phyloP scores from a whole-genome alignment of 1,139 yeast genomes.

The Geotrichum candidum region DNA sequence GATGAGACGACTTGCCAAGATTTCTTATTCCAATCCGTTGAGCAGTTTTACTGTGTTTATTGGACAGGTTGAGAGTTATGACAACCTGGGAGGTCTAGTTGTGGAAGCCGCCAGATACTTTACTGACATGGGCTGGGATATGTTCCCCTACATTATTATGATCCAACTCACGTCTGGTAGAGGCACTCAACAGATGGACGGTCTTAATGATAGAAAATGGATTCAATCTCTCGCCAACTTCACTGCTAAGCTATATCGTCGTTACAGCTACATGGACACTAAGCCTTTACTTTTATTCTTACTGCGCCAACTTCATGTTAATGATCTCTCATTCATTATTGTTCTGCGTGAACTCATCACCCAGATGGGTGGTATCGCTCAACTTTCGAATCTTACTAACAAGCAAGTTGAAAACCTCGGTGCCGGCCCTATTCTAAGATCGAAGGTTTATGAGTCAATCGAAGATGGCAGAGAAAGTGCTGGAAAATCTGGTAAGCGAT shows the following conservation, averaged over 20 bases:
- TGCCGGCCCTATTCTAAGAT: slow-evolving; percentile 55
- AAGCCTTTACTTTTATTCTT: slow-evolving; percentile 49
- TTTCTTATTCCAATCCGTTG: slow-evolving; percentile 76
- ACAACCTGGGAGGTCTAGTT: slow-evolving; percentile 70
- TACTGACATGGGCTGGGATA: slow-evolving; percentile 81
- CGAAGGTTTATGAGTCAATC: slow-evolving; percentile 54
- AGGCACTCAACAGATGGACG: slow-evolving; percentile 66
- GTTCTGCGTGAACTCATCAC: slow-evolving; percentile 63
- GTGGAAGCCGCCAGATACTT: slow-evolving; percentile 78
- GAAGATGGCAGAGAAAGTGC: slow-evolving; percentile 43
- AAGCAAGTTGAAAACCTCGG: slow-evolving; percentile 63
- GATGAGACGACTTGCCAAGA: slow-evolving; percentile 70
- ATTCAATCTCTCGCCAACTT: slow-evolving; percentile 47
- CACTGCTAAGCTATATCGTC: slow-evolving; percentile 35
- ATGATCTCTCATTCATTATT: slow-evolving; percentile 59
- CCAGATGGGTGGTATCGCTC: slow-evolving; percentile 79
- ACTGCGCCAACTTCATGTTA: slow-evolving; percentile 57
- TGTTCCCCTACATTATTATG: slow-evolving; percentile 65
- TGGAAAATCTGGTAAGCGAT: slow-evolving; percentile 45
- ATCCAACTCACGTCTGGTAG: slow-evolving; percentile 68
- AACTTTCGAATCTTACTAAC: slow-evolving; percentile 56
- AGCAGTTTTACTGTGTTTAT: slow-evolving; percentile 51
- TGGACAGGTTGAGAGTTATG: slow-evolving; percentile 76
- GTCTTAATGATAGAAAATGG: slow-evolving; percentile 81
- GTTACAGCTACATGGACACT: slow-evolving; percentile 33